Evolutionary conservation across 208 protist species (phyloP).

Genomic region (Acanthamoeba lenticulata): DNA sequence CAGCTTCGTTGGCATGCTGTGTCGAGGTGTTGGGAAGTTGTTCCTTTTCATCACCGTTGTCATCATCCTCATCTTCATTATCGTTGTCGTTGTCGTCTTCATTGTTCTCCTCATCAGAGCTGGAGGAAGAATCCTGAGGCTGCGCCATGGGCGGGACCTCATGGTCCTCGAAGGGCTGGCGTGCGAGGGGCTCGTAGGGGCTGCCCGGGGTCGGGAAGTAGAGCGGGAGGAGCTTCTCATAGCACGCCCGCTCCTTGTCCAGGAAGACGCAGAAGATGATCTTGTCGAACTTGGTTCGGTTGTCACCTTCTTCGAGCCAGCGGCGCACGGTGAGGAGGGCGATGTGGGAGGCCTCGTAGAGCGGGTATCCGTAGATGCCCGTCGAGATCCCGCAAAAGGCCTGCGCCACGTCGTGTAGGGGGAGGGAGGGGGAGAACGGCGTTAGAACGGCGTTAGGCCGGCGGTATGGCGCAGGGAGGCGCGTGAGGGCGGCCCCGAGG

Average conservation of each 20-base stretch:
- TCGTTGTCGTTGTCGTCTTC: neutral
- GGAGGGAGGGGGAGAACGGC: neutral
- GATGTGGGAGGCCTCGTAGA: neutral
- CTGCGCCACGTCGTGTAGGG: neutral
- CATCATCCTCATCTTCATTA: neutral
- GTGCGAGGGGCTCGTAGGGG: neutral
- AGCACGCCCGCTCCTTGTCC: constrained; percentile 41
- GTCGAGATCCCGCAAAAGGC: constrained; percentile 58
- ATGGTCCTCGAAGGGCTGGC: neutral
- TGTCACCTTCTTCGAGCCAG: constrained; percentile 17
- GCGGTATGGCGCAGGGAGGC: constrained; percentile 65
- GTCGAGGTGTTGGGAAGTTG: neutral
- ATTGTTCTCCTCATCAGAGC: neutral
- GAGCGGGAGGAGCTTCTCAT: constrained; percentile 5
- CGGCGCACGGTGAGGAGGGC: neutral
- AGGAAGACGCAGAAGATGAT: constrained; percentile 50
- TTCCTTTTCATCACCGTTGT: neutral
- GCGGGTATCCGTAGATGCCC: constrained; percentile 40
- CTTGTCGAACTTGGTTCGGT: neutral
- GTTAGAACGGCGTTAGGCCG: constrained; percentile 76
- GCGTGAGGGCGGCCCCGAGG: too few species aligned
- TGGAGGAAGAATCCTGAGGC: neutral
- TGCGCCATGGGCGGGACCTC: neutral
- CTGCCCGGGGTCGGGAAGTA: constrained; percentile 10
- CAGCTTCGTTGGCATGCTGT: neutral